A percentile compares a stretch with the other conserved stretches of the same genome.
Evolutionary conservation across 1,139 yeast genomes (phyloP).

Genomic region (Nadsonia commutata): DNA sequence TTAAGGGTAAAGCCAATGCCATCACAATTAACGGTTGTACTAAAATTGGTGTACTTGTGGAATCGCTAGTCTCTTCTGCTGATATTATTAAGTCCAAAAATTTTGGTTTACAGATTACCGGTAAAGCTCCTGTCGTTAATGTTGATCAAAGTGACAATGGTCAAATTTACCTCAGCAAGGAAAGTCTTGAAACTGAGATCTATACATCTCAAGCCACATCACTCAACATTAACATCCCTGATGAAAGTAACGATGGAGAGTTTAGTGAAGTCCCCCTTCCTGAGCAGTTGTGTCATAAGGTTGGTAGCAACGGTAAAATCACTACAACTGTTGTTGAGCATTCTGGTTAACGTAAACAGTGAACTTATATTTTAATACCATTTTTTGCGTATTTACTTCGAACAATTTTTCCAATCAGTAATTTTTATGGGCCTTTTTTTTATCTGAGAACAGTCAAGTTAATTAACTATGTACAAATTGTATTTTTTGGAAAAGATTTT

Average conservation of each 20-base stretch:
- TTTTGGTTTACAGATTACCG: constrained; percentile 76
- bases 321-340: constrained; percentile 39
- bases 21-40: constrained; percentile 63
- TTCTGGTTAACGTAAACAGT: constrained; percentile 27
- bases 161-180: constrained; percentile 58
- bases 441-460: background rate
- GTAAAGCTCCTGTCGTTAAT: constrained; percentile 64
- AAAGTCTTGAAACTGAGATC: constrained; percentile 55
- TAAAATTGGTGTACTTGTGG: constrained; percentile 64
- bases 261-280: constrained; percentile 70
- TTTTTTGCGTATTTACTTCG: too few relatives aligned
- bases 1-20: constrained; percentile 87
- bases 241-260: constrained; percentile 42
- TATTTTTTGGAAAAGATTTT: constrained; percentile 1
- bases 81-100: constrained; percentile 72
- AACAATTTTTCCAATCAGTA: background rate
- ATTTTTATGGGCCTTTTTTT: background rate
- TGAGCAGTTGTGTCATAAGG: constrained; percentile 67
- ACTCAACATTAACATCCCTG: constrained; percentile 68
- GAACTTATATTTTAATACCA: background rate
- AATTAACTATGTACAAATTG: background rate
- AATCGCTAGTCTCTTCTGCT: constrained; percentile 73
- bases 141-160: constrained; percentile 87
- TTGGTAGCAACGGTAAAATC: constrained; percentile 31
- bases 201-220: constrained; percentile 78